These are phyloP conservation scores for Lactarius hatsudake DNA, from an alignment of 768 basidiomycete species.

Conservation along the genomic window DNA sequence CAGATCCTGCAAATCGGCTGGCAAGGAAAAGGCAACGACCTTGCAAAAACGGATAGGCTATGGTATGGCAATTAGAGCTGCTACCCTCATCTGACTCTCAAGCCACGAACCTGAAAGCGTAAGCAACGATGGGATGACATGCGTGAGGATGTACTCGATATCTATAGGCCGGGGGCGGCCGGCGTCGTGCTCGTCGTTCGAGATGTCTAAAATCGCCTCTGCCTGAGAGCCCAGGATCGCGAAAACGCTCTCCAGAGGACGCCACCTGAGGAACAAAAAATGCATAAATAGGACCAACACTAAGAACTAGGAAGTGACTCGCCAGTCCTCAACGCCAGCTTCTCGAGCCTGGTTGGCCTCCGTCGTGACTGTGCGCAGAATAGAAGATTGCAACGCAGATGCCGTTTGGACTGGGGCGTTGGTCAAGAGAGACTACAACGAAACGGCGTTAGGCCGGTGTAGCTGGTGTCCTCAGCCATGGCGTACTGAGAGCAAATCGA, in stretches of 20 bases:
- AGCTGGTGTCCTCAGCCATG: conserved; percentile 9
- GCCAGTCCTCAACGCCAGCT: conserved; percentile 63
- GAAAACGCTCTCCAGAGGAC: conserved; percentile 80
- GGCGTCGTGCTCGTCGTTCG: conserved; percentile 71
- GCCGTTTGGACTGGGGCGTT: conserved; percentile 50
- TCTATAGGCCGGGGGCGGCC: conserved; percentile 69
- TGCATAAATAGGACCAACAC: conserved; percentile 9
- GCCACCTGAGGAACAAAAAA: conserved; percentile 64
- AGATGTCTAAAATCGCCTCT: conserved; percentile 68
- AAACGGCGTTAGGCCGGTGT: neutral
- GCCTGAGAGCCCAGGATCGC: conserved; percentile 80
- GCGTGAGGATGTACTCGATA: conserved; percentile 68
- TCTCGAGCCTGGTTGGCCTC: conserved; percentile 56
- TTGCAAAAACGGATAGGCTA: conserved; percentile 90
- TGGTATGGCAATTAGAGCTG: neutral
- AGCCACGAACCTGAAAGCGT: conserved; percentile 59
- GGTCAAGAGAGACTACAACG: conserved; percentile 54
- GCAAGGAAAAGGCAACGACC: conserved; percentile 95
- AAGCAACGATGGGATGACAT: conserved; percentile 77
- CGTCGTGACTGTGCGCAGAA: conserved; percentile 51
- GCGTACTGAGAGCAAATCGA: conserved; percentile 76
- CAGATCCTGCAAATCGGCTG: conserved; percentile 76
- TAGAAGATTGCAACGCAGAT: conserved; percentile 49
- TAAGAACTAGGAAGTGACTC: conserved; percentile 28
- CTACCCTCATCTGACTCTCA: neutral